Evolutionary conservation across 441 rosid species (phyloP).

Genomic region (Erysimum pusillum): DNA sequence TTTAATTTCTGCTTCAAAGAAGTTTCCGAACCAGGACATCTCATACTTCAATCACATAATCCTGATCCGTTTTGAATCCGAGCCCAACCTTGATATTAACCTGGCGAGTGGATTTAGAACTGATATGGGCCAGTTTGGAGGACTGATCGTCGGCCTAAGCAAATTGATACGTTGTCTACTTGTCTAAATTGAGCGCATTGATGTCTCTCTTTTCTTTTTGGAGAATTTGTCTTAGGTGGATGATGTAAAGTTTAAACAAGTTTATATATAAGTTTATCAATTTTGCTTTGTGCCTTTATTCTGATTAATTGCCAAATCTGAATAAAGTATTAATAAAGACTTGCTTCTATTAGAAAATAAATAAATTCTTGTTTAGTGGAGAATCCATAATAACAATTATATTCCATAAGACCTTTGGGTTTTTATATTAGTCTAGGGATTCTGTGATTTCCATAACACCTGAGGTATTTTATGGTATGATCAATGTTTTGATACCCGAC

Average conservation of each 20-base stretch:
- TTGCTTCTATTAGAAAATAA: not conserved
- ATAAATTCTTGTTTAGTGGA: not conserved
- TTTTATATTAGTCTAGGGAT: not conserved
- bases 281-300: slow-evolving; percentile 26
- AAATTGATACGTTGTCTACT: slow-evolving; percentile 3
- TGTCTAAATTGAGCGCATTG: not conserved
- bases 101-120: not conserved
- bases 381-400: slow-evolving; percentile 6
- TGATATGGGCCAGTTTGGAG: not conserved
- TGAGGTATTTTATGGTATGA: not conserved
- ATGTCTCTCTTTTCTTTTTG: slow-evolving; percentile 2
- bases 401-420: not conserved
- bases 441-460: not conserved
- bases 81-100: not conserved
- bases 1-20: slow-evolving; percentile 1
- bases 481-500: no score
- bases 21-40: not conserved
- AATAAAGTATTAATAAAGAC: slow-evolving; percentile 14
- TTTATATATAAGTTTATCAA: not conserved
- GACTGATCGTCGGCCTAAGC: not conserved
- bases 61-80: not conserved
- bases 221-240: not conserved
- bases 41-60: not conserved
- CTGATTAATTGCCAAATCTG: slow-evolving; percentile 22
- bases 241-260: not conserved